These are phyloP conservation scores for Haplosporangium sp. DNA, from an alignment of 371 early-diverging fungal species.

Conservation along the genomic window DNA sequence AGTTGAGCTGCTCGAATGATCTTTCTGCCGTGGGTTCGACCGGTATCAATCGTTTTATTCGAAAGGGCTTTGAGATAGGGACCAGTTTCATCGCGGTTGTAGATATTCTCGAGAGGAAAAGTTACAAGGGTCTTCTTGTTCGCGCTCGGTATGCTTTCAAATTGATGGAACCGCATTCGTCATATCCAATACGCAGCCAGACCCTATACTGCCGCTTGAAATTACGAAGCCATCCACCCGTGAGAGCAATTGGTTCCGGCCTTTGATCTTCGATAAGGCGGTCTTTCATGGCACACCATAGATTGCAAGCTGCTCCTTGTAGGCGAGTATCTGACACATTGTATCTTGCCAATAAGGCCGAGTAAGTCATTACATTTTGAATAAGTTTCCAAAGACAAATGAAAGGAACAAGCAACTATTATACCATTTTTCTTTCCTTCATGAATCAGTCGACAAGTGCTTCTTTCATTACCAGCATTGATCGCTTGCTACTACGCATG, in stretches of 20 bases:
- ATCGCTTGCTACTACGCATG: too few relatives aligned
- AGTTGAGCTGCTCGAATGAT: too few relatives aligned
- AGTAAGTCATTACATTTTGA: too few relatives aligned
- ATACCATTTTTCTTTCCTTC: too few relatives aligned
- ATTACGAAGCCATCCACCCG: slow-evolving; percentile 1
- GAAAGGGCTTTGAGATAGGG: slow-evolving; percentile 6
- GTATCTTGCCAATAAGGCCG: not conserved
- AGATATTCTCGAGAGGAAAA: slow-evolving; percentile 12
- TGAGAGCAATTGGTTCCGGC: not conserved
- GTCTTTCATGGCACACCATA: slow-evolving; percentile 1
- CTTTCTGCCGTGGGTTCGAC: too few relatives aligned
- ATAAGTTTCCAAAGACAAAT: not conserved
- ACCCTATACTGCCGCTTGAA: not conserved
- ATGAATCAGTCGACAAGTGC: not conserved
- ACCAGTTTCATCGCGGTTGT: slow-evolving; percentile 10
- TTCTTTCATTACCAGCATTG: not conserved
- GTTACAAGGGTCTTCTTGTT: not conserved
- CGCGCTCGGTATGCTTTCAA: not conserved
- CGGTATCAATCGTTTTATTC: not conserved
- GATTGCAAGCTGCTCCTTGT: not conserved
- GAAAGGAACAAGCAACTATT: not conserved
- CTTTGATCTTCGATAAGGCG: not conserved
- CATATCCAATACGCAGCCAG: not conserved
- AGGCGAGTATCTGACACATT: slow-evolving; percentile 1
- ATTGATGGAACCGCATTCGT: not conserved